Conservation (phyloP, 169 alveolate species). For the Plasmodium gaboni region DNA sequence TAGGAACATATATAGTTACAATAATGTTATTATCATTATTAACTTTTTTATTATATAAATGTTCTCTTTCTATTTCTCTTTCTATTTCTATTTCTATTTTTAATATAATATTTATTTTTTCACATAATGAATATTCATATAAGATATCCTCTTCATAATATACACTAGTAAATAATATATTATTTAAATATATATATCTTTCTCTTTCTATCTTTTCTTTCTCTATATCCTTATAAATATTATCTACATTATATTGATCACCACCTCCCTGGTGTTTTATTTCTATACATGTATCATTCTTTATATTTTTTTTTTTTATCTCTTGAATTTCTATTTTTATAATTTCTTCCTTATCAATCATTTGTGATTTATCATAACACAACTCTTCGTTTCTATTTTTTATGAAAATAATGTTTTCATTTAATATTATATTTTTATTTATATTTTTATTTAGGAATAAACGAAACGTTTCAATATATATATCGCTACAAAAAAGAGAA, state of each 20-base stretch:
- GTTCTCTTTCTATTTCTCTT: background rate
- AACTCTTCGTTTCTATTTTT: constrained; percentile 19
- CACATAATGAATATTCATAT: constrained; percentile 34
- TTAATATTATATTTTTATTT: constrained; percentile 3
- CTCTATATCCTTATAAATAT: background rate
- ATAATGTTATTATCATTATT: background rate
- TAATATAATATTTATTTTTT: constrained; percentile 14
- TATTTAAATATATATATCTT: background rate
- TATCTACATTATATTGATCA: background rate
- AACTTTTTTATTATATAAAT: no score
- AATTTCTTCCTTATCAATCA: constrained; percentile 19
- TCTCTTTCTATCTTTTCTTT: background rate
- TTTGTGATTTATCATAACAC: background rate
- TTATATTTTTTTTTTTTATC: background rate
- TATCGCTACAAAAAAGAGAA: background rate
- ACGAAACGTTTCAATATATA: background rate
- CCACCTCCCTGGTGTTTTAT: background rate
- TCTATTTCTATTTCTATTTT: background rate
- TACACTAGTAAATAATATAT: constrained; percentile 13
- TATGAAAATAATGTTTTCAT: background rate
- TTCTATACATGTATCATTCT: background rate
- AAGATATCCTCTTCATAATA: constrained; percentile 16
- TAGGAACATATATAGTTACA: background rate
- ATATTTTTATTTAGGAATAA: constrained; percentile 7
- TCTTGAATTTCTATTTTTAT: constrained; percentile 43